phyloP scores from a whole-genome alignment of 805 yeast species.

The Barnettozyma botsteinii region DNA sequence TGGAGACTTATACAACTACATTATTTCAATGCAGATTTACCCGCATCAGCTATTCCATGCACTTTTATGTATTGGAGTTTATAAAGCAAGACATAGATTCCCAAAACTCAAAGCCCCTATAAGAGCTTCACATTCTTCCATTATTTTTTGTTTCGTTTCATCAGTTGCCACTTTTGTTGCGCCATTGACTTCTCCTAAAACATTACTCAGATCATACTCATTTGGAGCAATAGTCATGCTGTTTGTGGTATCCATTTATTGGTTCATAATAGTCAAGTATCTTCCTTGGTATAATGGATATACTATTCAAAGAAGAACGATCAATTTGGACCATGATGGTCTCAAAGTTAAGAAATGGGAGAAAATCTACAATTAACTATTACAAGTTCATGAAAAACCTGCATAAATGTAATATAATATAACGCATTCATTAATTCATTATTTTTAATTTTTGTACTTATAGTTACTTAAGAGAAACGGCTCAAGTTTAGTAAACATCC shows the following conservation, averaged over 20 bases:
- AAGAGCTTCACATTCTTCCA: conserved; percentile 34
- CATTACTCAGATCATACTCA: conserved; percentile 10
- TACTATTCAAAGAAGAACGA: conserved; percentile 7
- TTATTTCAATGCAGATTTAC: conserved; percentile 39
- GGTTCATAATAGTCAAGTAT: conserved; percentile 9
- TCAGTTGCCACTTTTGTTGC: conserved; percentile 9
- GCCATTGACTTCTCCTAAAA: conserved; percentile 11
- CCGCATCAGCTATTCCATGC: conserved; percentile 44
- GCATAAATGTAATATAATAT: no score
- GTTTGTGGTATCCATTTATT: conserved; percentile 33
- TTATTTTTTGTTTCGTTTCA: conserved; percentile 12
- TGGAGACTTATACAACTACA: conserved; percentile 33
- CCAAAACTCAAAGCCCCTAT: conserved; percentile 44
- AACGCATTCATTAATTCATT: no score
- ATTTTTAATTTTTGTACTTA: no score
- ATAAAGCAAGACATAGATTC: conserved; percentile 42
- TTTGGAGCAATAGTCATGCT: conserved; percentile 39
- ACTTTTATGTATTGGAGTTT: conserved; percentile 49
- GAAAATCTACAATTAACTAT: conserved; percentile 1
- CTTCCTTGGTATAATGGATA: conserved; percentile 15
- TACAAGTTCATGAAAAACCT: no score
- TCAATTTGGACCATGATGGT: conserved; percentile 6
- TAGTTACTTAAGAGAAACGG: no score
- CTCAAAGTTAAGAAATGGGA: conserved; percentile 11
- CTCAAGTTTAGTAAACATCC: conserved; percentile 30